Conservation (phyloP, 208 protist genomes). For the Trypanosoma caninum region DNA sequence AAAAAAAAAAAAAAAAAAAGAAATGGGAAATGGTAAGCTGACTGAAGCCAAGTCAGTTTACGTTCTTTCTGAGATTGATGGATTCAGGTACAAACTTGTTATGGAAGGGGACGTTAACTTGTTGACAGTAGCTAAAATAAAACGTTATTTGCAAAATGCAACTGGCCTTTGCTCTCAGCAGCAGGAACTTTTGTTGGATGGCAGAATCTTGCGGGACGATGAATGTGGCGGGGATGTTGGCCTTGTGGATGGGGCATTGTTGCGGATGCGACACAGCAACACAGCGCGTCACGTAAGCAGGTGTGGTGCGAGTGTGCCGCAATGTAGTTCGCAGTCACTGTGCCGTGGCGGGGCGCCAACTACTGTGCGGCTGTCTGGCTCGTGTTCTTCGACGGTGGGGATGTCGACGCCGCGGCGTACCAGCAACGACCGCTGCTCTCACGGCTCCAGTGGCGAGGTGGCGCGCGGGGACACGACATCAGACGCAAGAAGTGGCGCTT, state of each 20-base stretch:
- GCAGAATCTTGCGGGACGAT: constrained; percentile 23
- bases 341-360: not conserved
- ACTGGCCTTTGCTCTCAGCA: constrained; percentile 36
- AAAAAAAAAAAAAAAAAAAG: constrained; percentile 1
- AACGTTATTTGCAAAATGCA: constrained; percentile 66
- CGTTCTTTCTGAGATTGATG: constrained; percentile 71
- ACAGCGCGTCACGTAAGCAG: not conserved
- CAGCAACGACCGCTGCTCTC: not conserved
- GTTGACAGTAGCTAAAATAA: constrained; percentile 50
- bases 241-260: constrained; percentile 49
- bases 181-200: constrained; percentile 60
- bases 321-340: not conserved
- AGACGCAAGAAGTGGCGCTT: constrained; percentile 43
- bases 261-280: constrained; percentile 38
- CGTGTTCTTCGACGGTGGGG: not conserved
- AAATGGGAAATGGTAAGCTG: constrained; percentile 1
- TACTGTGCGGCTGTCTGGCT: not conserved
- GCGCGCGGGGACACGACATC: constrained; percentile 5
- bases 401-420: not conserved
- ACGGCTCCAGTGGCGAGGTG: too few relatives aligned
- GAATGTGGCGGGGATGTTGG: constrained; percentile 44
- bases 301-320: not conserved
- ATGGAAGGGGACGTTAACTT: constrained; percentile 57
- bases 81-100: constrained; percentile 80
- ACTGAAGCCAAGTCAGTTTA: constrained; percentile 20